Base-by-base conservation (phyloP, 108 stramenopile genomes). In the Cyclotella baltica region DNA sequence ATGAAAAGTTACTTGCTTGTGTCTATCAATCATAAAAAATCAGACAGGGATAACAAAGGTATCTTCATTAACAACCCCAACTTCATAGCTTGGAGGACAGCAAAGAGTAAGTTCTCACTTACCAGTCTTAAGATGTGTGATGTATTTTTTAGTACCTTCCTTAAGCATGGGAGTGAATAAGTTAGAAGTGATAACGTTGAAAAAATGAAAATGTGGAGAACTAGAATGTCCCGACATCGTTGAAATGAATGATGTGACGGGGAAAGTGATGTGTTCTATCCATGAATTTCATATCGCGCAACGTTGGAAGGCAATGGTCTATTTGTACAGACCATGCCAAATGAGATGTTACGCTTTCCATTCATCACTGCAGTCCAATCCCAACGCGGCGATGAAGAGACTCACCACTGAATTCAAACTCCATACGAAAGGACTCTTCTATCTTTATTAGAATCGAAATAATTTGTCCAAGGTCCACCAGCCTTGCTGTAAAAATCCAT, bases 401-500 rank as follows among this genome's bases (percentile, higher is more conserved):
- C 11, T 56, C 31, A 35, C 28, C 11, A n/a, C n/a, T n/a, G n/a
- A n/a, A n/a, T n/a, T 30, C 0, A 16, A 28, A 18, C 73, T 65
- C 72, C 71, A 35, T 68, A 74, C 16, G 70, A 63, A 25, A 75
- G 3, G 37, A 75, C 61, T 59, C 73, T 67, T 35, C 90, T 76
- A 52, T 80, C 64, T 34, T 85, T 87, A 48, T 89, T 91, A 10
- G 67, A 65, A 11, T 83, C 87, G 70, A 92, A 80, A 67, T 97
- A 97, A 75, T 99, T 99, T 43, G 90, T 92, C 98, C 98, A 99
- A 15, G 89, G 87, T 28, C 97, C 96, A 50, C 96, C 89, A 48
- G 73, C 90, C n/a, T 88, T 78, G 23, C 89, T 84, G 78, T 99
- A 99, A 66, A 90, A 99, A 77, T 99, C 99, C 98, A 98, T 98